phyloP scores from a whole-genome alignment of 1,284 basidiomycete genomes.

The Ganoderma multipileum region DNA sequence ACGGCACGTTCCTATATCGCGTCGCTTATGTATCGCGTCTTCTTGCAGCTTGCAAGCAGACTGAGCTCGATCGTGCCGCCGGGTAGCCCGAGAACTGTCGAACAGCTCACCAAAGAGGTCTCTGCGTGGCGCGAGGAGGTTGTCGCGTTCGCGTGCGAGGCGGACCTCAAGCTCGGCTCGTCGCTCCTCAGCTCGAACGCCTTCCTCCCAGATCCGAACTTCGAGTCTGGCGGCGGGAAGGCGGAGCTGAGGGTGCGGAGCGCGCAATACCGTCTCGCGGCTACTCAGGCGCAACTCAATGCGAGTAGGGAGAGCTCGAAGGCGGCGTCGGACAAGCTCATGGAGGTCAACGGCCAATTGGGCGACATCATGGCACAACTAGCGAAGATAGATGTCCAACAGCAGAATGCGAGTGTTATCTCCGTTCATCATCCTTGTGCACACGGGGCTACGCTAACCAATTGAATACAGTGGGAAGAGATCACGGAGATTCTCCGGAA shows the following conservation, averaged over 20 bases:
- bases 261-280: slow-evolving; percentile 12
- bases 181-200: slow-evolving; percentile 11
- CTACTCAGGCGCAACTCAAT: slow-evolving; percentile 13
- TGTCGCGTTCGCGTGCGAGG: slow-evolving; percentile 8
- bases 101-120: slow-evolving; percentile 2
- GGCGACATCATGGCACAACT: slow-evolving; percentile 16
- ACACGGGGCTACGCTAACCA: no score
- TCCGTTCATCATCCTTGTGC: background rate
- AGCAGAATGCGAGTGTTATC: slow-evolving; percentile 8
- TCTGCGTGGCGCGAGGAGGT: slow-evolving; percentile 14
- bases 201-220: slow-evolving; percentile 14
- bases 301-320: slow-evolving; percentile 14
- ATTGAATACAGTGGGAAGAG: slow-evolving; percentile 11
- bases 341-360: slow-evolving; percentile 13
- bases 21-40: background rate
- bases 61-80: slow-evolving; percentile 2
- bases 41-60: background rate
- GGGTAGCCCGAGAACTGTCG: background rate
- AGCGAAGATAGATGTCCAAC: slow-evolving; percentile 12
- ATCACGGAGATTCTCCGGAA: slow-evolving; percentile 10
- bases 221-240: slow-evolving; percentile 6
- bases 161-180: slow-evolving; percentile 14
- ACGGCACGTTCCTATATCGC: background rate
- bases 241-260: slow-evolving; percentile 7
- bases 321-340: slow-evolving; percentile 17